Evolutionary conservation across 2,329 filamentous ascomycete species (phyloP), one percentile per base, ranked within the genome.

Genomic region (Ophiocordyceps polyrhachis-furcata): DNA sequence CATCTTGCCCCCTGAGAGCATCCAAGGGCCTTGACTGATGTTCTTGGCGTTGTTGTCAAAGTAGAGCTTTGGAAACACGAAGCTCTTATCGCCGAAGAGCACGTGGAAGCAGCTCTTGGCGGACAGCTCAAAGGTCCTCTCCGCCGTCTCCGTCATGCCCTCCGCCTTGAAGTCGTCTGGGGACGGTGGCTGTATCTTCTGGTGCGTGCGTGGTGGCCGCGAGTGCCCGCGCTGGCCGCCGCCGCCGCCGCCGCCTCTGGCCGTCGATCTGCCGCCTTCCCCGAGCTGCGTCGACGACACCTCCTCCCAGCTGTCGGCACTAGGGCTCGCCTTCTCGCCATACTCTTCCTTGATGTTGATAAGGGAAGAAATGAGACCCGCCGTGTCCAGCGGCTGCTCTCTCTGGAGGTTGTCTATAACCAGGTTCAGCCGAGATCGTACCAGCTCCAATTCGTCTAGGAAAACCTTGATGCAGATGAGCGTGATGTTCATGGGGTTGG

Each of bases 61-160:
- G 58, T 95, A 89, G 28, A 96, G 69, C 55, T 89, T 79, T 53
- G 91, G 86, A 63, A 95, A 98, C 37, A 96, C 80, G 31, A 88
- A 85, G 58, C 85, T 93, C 64, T 89, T 93, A 61, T 98, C 91
- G 35, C 91, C 91, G 61, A 96, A 98, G 44, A 98, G 73, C 15
- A 96, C 84, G 56, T 96, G 89, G 60, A 96, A 98, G 47, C 94
- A 78, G 0, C 85, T 86, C 61, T 98, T 96, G 42, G 91, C 82
- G 49, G 85, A 93, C 48, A 96, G 80, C 51, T 93, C 83, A 58
- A 93, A 94, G 51, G 86, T 74, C 49, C 83, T 77, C 58, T 93
- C 84, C 1, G 83, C 80, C 51, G 81, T 73, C 50, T 75, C 71
- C 44, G 80, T 76, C 74, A 93, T 88, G 44, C 81, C 84, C 49